A percentile compares a stretch with the other conserved stretches of the same genome.
Conservation (phyloP, 2,329 filamentous ascomycete species). For the Ophiostoma angusticollis region DNA sequence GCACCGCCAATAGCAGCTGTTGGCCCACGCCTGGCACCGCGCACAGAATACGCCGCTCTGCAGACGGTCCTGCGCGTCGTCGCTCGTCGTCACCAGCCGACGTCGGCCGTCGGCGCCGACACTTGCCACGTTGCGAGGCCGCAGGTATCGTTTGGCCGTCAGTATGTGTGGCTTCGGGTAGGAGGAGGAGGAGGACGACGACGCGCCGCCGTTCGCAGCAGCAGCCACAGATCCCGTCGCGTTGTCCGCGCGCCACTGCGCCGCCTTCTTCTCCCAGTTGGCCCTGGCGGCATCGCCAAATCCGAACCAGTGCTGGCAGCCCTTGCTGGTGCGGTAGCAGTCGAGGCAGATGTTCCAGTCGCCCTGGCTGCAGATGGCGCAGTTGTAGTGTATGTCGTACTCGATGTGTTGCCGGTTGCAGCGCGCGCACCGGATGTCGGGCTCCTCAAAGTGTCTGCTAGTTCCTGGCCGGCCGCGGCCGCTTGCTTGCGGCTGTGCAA, state of each 20-base stretch:
- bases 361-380: constrained; percentile 54
- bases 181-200: no score
- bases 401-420: constrained; percentile 65
- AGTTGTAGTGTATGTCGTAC: constrained; percentile 78
- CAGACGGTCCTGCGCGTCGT: constrained; percentile 54
- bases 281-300: constrained; percentile 63
- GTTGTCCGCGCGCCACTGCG: constrained; percentile 17
- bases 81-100: constrained; percentile 48
- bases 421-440: constrained; percentile 57
- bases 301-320: constrained; percentile 79
- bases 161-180: constrained; percentile 42
- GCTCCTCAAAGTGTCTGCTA: constrained; percentile 48
- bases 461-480: constrained; percentile 19
- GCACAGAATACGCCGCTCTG: constrained; percentile 79
- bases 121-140: constrained; percentile 33
- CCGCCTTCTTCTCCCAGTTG: constrained; percentile 45
- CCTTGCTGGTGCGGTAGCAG: constrained; percentile 66
- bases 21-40: constrained; percentile 58
- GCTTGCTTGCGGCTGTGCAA: not conserved
- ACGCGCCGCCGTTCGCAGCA: not conserved
- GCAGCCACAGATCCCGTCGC: constrained; percentile 23
- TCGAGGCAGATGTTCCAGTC: constrained; percentile 66
- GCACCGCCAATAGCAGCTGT: constrained; percentile 85
- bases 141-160: constrained; percentile 42
- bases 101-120: constrained; percentile 42